These are phyloP conservation scores for Pisolithus marmoratus DNA, from an alignment of 768 basidiomycete species.

Conservation along the genomic window DNA sequence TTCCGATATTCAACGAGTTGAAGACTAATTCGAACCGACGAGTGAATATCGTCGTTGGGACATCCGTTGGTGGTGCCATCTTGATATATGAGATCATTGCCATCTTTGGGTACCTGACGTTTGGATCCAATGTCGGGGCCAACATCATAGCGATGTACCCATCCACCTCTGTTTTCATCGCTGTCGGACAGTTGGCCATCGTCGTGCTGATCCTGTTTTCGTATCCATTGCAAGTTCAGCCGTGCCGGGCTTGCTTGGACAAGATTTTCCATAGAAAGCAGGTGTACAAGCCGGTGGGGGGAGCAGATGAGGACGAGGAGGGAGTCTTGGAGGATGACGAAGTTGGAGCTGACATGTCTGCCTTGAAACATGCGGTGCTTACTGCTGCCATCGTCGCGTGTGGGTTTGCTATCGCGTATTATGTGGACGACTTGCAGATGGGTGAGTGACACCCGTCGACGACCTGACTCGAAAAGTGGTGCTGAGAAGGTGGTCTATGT, in stretches of 20 bases:
- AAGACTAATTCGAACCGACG: slow-evolving; percentile 70
- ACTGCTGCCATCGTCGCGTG: slow-evolving; percentile 59
- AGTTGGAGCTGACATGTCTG: slow-evolving; percentile 51
- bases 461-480: neutral
- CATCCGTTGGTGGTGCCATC: slow-evolving; percentile 81
- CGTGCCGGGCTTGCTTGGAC: slow-evolving; percentile 87
- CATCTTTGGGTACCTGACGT: slow-evolving; percentile 87
- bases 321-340: slow-evolving; percentile 53
- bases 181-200: slow-evolving; percentile 90
- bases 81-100: slow-evolving; percentile 86
- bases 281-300: slow-evolving; percentile 25
- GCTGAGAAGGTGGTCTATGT: slow-evolving; percentile 11
- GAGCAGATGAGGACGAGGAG: slow-evolving; percentile 42
- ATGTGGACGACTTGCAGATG: slow-evolving; percentile 71
- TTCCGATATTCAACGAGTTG: slow-evolving; percentile 92
- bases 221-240: slow-evolving; percentile 92
- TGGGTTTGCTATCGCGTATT: slow-evolving; percentile 71
- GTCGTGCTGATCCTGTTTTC: slow-evolving; percentile 86
- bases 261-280: slow-evolving; percentile 66
- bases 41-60: slow-evolving; percentile 83
- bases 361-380: slow-evolving; percentile 60
- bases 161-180: slow-evolving; percentile 85
- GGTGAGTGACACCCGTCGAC: slow-evolving; percentile 39
- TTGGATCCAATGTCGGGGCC: slow-evolving; percentile 82
- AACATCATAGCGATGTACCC: slow-evolving; percentile 97